Percentiles rank a stretch among this genome's conserved stretches.
Evolutionary conservation across 2,329 filamentous ascomycete species (phyloP).

Genomic region (Sporothrix schenckii): DNA sequence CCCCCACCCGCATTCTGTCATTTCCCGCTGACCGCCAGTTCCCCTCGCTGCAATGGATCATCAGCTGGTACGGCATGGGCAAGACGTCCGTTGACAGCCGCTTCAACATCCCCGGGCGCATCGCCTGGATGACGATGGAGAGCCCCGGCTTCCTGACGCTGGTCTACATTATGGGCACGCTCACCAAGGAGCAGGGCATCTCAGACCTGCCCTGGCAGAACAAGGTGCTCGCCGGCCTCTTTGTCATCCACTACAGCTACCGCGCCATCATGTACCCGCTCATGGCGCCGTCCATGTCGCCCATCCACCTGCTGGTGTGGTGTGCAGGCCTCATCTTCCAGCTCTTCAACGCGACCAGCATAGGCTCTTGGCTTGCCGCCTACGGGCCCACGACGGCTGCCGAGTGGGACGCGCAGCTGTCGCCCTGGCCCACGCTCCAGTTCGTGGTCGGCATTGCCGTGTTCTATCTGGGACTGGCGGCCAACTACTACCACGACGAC

Average conservation of each 20-base stretch:
- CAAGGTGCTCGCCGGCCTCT: constrained; percentile 72
- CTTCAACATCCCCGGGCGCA: constrained; percentile 85
- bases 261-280: constrained; percentile 82
- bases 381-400: constrained; percentile 69
- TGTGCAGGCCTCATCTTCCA: constrained; percentile 71
- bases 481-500: constrained; percentile 89
- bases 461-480: constrained; percentile 74
- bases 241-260: constrained; percentile 85
- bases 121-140: constrained; percentile 91
- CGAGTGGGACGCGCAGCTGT: constrained; percentile 52
- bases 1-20: no score
- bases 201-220: constrained; percentile 73
- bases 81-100: constrained; percentile 78
- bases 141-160: constrained; percentile 74
- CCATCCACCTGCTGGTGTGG: constrained; percentile 74
- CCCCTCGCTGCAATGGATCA: constrained; percentile 72
- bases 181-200: constrained; percentile 63
- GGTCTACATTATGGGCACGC: constrained; percentile 74
- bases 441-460: constrained; percentile 68
- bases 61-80: constrained; percentile 85
- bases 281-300: constrained; percentile 88
- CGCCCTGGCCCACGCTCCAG: constrained; percentile 46
- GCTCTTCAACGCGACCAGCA: constrained; percentile 72
- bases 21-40: constrained; percentile 53
- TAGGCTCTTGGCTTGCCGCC: constrained; percentile 83